phyloP scores from a whole-genome alignment of 148 eudicot genomes.

The Nyssa sinensis region DNA sequence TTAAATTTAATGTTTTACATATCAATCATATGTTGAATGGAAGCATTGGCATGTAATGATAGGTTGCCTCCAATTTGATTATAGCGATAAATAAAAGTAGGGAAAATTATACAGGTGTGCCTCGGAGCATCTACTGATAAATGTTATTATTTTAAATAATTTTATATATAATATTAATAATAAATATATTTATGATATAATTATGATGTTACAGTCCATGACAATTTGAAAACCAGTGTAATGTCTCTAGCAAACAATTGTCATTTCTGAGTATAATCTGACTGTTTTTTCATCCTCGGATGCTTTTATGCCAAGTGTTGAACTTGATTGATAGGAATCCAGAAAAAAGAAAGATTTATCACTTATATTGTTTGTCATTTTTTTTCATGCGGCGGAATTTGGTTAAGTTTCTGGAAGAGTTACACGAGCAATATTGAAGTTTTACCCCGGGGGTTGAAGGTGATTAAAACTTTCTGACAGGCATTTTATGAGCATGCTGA shows the following conservation, averaged over 20 bases:
- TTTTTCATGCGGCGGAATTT: not conserved
- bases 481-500: not conserved
- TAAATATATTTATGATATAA: no score
- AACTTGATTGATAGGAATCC: not conserved
- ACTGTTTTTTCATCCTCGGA: slow-evolving; percentile 6
- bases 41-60: no score
- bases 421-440: not conserved
- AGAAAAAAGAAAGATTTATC: not conserved
- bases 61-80: no score
- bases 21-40: no score
- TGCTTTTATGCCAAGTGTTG: not conserved
- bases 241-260: not conserved
- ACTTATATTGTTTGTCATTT: not conserved
- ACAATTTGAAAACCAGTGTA: not conserved
- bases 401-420: not conserved
- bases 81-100: no score
- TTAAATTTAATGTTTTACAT: no score
- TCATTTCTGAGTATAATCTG: not conserved
- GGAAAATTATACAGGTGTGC: no score
- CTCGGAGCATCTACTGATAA: no score
- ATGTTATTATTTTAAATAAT: no score
- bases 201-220: no score
- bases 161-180: no score
- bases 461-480: not conserved
- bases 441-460: not conserved